Base-by-base conservation (phyloP, 495 filamentous ascomycete species). In the Cryomyces antarcticus region DNA sequence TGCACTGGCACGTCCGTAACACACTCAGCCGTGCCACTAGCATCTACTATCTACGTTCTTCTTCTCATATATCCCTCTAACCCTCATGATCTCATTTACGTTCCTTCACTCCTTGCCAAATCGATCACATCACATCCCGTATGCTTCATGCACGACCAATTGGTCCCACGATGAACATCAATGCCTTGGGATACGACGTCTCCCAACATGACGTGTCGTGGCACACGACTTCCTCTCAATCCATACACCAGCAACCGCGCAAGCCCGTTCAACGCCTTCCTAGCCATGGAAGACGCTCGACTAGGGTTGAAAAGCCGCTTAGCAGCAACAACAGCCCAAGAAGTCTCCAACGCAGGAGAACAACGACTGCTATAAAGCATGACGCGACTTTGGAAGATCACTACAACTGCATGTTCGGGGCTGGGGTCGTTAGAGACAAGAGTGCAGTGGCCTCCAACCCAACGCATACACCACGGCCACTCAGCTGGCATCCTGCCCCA, bases 401-500 rank as follows among this genome's bases (percentile, higher is more conserved):
- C 10, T 45, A 30, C 37, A 39, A 45, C 31, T n/a, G 28, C 13
- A 45, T 38, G 37, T 39, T 39, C 31, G 37, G 43, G 11, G 28
- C 10, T 10, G 28, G 28, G 9, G 17, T 30, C 11, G 28, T 29
- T 30, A 11, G 35, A 28, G 10, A 39, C 6, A 1, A 12, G 6
- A 5, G 9, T 6, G 12, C 5, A 6, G 11, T 28, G 29, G 28
- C 28, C 30, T 7, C 30, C 6, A 7, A 5, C 28, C 9, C 30
- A 12, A 39, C 27, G 28, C 28, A 39, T 39, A 7, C 28, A 2
- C n/a, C 30, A 5, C 43, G 43, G 30, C 43, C 43, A 29, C 5
- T 39, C 11, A 45, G 43, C 37, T 45, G 43, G 43, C 43, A 45
- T 39, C 43, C 43, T 11, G n/a, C 33, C 9, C 1, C 33, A 36